Conservation (phyloP, 257 asterid genomes). For the Paraleonurus japonicus region DNA sequence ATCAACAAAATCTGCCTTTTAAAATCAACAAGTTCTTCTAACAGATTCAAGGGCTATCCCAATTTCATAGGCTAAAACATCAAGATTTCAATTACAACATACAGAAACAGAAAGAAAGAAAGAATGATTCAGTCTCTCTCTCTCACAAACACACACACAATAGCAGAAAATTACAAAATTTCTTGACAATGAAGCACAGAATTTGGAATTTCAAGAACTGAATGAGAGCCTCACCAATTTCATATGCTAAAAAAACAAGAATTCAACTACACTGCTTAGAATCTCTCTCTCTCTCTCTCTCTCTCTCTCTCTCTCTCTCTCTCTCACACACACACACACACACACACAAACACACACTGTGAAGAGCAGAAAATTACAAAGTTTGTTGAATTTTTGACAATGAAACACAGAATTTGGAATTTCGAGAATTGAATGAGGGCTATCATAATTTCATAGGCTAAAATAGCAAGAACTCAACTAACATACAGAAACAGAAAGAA, state of each 20-base stretch:
- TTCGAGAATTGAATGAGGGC: not conserved
- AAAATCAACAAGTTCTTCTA: conserved; percentile 9
- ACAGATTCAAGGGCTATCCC: conserved; percentile 8
- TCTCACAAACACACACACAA: not conserved
- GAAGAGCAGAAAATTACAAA: not conserved
- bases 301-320: no score
- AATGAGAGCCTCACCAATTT: not conserved
- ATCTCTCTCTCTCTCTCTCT: no score
- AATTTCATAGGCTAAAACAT: not conserved
- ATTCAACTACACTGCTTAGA: not conserved
- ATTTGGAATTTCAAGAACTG: not conserved
- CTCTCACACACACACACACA: no score
- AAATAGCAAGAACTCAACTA: not conserved
- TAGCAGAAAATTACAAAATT: not conserved
- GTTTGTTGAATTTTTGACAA: not conserved
- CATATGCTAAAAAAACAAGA: no score
- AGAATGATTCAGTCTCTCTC: not conserved
- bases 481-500: not conserved
- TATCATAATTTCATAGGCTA: not conserved
- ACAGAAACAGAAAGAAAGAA: not conserved
- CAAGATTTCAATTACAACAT: not conserved
- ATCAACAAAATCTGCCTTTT: conserved; percentile 10
- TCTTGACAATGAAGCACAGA: conserved; percentile 15
- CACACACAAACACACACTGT: no score
- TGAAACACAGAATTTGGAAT: not conserved